phyloP scores from a whole-genome alignment of 129 eudicot species.

The Helianthus annuus region DNA sequence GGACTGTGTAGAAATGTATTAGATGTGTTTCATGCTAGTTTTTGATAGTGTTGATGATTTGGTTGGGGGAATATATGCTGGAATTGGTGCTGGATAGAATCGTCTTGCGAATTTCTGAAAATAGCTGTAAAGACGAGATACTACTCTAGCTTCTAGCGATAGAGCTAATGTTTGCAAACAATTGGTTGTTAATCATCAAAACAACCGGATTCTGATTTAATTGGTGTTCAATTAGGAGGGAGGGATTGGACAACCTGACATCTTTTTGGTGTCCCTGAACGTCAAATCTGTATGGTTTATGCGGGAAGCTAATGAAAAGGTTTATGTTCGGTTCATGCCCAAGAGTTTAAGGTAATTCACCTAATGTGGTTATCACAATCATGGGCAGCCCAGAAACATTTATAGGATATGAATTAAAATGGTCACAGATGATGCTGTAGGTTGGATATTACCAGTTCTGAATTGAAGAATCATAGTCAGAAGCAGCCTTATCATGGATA shows the following conservation, averaged over 20 bases:
- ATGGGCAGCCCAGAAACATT: background rate
- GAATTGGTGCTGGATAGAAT: background rate
- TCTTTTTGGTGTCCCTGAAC: background rate
- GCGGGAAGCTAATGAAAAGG: background rate
- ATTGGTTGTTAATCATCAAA: background rate
- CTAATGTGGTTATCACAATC: background rate
- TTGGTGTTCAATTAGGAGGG: background rate
- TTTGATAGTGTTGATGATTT: background rate
- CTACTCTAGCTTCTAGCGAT: background rate
- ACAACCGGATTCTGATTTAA: background rate
- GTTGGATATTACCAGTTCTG: background rate
- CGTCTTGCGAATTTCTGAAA: background rate
- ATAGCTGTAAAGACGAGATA: background rate
- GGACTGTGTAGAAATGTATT: background rate
- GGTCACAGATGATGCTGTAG: conserved; percentile 4
- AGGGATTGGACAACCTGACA: conserved; percentile 5
- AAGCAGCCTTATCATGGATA: background rate
- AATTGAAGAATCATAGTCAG: conserved; percentile 2
- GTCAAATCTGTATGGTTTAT: conserved; percentile 9
- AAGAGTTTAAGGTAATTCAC: background rate
- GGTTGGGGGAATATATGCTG: background rate
- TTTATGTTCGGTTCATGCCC: conserved; percentile 12
- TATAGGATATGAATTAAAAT: background rate
- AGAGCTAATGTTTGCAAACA: background rate
- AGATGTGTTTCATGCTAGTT: background rate